Base-by-base conservation (phyloP, 768 basidiomycete species). In the Jaapia argillacea region DNA sequence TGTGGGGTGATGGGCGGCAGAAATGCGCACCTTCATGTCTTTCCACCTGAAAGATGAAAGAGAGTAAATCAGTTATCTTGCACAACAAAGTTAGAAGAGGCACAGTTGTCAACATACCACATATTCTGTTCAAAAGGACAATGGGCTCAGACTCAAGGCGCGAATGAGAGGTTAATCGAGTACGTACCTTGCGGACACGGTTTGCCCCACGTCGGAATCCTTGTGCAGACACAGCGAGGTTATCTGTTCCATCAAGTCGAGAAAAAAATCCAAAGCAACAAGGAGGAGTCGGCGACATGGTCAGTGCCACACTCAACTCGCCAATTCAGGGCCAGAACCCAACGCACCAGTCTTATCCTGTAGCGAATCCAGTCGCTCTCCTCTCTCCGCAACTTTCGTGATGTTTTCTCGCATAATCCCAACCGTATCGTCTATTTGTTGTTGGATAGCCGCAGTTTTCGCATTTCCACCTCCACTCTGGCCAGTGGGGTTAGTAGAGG, bases 361-460 rank as follows among this genome's bases (percentile, higher is more conserved):
- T 51, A 98, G 66, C 40, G 85, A 83, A 58, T 98, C 92, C 50
- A 99, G 68, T 51, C 90, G 66, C 68, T 98, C 94, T 56, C 93
- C 93, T 57, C 96, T 68, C 70, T 98, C 92, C 13, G 91, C 87
- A 14, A 94, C 90, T 64, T 90, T 89, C 48, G 81, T 86, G 57
- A 99, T 97, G 65, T 99, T 99, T 53, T 96, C 90, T 59, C 89
- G 75, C 96, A 99, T 99, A 57, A 97, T 91, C 42, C 81, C 86
- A 41, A 97, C 92, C 37, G 96, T 98, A 60, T 89, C 85, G 61
- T 98, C 90, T 53, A 97, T 97, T 66, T 98, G 92, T n/a, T 74
- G 75, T 62, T 98, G 94, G 54, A 98, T 94, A 45, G 86, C 88
- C 2, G 89, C 87, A 0, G 93, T 97, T 77, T 94, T 90, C 40